Evolutionary conservation across 495 filamentous ascomycete species (phyloP).

Genomic region (Cercophora samala): DNA sequence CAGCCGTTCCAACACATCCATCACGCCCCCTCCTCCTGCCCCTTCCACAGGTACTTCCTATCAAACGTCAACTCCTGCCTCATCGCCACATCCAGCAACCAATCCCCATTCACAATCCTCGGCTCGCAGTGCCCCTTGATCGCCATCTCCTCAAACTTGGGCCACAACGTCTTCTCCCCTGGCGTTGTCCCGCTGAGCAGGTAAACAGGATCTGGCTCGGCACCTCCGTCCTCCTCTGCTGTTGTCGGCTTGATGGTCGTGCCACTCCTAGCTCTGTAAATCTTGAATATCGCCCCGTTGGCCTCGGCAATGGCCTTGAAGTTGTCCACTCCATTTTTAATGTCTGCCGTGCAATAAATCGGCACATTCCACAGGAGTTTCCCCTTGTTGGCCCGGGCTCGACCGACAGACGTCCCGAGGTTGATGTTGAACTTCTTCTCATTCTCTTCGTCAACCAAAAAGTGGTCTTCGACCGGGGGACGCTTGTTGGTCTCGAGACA

Average conservation of each 20-base stretch:
- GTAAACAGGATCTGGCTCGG: conserved; percentile 65
- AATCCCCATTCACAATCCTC: conserved; percentile 76
- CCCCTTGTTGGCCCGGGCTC: conserved; percentile 72
- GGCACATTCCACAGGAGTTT: conserved; percentile 66
- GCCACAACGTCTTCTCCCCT: conserved; percentile 74
- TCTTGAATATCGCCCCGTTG: conserved; percentile 77
- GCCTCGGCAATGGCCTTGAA: conserved; percentile 79
- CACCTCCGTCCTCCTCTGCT: conserved; percentile 55
- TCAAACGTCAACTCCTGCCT: conserved; percentile 68
- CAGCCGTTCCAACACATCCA: background rate
- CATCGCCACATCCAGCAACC: conserved; percentile 87
- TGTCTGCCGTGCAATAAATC: conserved; percentile 74
- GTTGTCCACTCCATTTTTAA: conserved; percentile 76
- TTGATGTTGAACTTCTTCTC: conserved; percentile 68
- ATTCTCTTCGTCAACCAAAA: conserved; percentile 63
- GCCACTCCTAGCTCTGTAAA: conserved; percentile 71
- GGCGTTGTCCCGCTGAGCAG: conserved; percentile 62
- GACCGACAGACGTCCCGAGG: conserved; percentile 58
- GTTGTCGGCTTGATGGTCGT: conserved; percentile 55
- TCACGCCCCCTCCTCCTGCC: background rate
- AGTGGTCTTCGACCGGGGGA: conserved; percentile 57
- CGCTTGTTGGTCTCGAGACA: conserved; percentile 59
- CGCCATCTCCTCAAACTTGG: conserved; percentile 73
- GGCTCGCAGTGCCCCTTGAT: conserved; percentile 65
- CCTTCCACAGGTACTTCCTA: conserved; percentile 51